phyloP scores from a whole-genome alignment of 768 basidiomycete species.

The Termitomyces sp. region DNA sequence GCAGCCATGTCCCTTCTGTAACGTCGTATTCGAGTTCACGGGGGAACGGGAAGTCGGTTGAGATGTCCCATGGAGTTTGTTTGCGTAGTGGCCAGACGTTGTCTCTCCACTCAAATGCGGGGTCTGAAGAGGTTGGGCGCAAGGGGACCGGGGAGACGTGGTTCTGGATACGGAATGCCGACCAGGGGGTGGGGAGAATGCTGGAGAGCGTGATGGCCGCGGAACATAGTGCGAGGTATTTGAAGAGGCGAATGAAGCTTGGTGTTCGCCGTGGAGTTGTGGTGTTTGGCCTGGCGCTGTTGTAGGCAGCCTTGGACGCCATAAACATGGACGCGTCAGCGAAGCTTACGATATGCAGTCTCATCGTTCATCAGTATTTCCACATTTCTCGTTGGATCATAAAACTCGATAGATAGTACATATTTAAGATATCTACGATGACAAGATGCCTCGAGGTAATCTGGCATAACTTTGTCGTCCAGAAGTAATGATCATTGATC shows the following conservation, averaged over 20 bases:
- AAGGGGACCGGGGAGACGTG: conserved; percentile 15
- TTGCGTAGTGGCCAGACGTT: conserved; percentile 59
- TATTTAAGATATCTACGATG: neutral
- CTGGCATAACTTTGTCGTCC: neutral
- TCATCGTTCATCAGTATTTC: no score
- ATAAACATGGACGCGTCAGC: neutral
- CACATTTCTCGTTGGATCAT: no score
- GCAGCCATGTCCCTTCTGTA: conserved; percentile 69
- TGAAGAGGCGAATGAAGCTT: conserved; percentile 12
- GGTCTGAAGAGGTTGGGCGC: conserved; percentile 17
- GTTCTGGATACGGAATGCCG: conserved; percentile 15
- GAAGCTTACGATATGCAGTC: no score
- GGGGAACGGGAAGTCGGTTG: conserved; percentile 67
- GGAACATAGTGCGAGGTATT: conserved; percentile 22
- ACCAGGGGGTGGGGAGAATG: conserved; percentile 29
- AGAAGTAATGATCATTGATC: neutral
- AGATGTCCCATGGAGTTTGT: conserved; percentile 66
- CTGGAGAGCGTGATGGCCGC: conserved; percentile 26
- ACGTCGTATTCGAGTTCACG: conserved; percentile 65
- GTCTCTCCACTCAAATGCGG: conserved; percentile 37
- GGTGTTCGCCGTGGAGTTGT: neutral
- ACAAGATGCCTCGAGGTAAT: neutral
- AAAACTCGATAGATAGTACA: neutral
- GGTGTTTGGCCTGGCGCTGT: neutral
- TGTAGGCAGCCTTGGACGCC: conserved; percentile 7